Evolutionary conservation across 768 basidiomycete genomes (phyloP).

Genomic region (Leucocoprinus leucothites): DNA sequence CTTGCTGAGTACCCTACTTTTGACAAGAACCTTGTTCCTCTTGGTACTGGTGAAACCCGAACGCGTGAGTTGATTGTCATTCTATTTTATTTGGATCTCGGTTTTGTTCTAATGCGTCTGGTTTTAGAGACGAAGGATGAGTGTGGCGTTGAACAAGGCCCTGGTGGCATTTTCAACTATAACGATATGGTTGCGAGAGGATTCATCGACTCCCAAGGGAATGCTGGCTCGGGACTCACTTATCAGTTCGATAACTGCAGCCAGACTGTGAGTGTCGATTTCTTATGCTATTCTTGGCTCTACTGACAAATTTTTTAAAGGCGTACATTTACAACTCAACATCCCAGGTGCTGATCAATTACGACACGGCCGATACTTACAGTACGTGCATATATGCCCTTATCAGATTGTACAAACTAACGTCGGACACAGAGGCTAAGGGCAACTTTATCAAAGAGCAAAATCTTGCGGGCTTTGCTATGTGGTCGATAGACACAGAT

Average conservation of each 20-base stretch:
- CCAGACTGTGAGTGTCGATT: constrained; percentile 53
- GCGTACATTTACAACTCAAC: constrained; percentile 58
- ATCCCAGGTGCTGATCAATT: constrained; percentile 56
- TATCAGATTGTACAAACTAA: neutral
- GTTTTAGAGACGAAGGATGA: constrained; percentile 27
- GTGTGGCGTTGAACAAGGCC: constrained; percentile 34
- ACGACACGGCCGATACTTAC: constrained; percentile 58
- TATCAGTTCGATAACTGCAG: constrained; percentile 59
- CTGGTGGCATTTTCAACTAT: constrained; percentile 53
- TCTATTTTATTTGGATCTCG: neutral
- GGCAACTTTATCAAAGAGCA: constrained; percentile 49
- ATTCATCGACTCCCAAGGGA: constrained; percentile 43
- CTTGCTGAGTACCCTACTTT: constrained; percentile 29
- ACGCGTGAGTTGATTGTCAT: constrained; percentile 18
- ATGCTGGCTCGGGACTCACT: constrained; percentile 38
- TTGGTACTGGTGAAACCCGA: constrained; percentile 44
- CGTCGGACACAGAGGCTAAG: constrained; percentile 35
- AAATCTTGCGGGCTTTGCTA: constrained; percentile 53
- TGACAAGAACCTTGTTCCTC: constrained; percentile 40
- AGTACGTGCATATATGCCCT: constrained; percentile 19
- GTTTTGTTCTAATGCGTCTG: constrained; percentile 1
- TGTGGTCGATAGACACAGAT: constrained; percentile 67
- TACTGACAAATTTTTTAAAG: constrained; percentile 28
- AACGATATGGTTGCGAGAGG: constrained; percentile 48
- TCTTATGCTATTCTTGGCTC: neutral